These are phyloP conservation scores for Neofusicoccum kwambonambiense DNA, from an alignment of 2,329 filamentous ascomycete genomes.

Conservation along the genomic window DNA sequence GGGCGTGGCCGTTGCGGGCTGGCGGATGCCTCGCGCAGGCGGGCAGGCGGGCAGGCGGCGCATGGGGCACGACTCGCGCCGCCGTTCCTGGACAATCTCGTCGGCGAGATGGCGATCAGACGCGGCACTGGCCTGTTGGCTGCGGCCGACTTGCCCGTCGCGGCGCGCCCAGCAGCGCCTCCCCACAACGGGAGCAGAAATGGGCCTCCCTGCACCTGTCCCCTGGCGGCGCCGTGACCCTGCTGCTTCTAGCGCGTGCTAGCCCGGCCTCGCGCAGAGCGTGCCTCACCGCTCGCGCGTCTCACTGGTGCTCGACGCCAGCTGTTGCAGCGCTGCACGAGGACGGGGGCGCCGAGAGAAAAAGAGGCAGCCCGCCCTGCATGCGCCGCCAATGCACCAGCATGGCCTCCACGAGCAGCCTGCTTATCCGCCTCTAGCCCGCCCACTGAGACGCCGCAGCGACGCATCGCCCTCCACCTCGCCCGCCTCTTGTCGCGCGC, in stretches of 20 bases:
- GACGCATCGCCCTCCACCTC: background rate
- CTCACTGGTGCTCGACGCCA: background rate
- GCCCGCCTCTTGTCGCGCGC: background rate
- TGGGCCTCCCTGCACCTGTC: background rate
- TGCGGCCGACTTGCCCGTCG: background rate
- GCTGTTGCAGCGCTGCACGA: conserved; percentile 6
- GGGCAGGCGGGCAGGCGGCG: background rate
- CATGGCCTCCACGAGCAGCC: conserved; percentile 5
- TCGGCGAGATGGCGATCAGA: conserved; percentile 13
- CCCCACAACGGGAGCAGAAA: conserved; percentile 12
- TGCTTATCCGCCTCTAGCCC: background rate
- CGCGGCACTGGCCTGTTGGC: background rate
- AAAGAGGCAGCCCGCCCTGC: background rate
- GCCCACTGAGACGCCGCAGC: conserved; percentile 3
- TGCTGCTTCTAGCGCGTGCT: background rate
- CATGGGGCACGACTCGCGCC: conserved; percentile 1
- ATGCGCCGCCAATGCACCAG: background rate
- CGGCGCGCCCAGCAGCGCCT: background rate
- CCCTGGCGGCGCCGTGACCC: background rate
- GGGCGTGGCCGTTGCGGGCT: background rate
- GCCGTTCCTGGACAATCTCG: conserved; percentile 13
- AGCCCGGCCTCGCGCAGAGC: background rate
- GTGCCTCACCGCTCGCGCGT: conserved; percentile 10
- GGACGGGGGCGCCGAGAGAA: background rate
- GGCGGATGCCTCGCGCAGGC: background rate